A percentile compares a stretch with the other conserved stretches of the same genome.
Evolutionary conservation across 2,329 filamentous ascomycete genomes (phyloP).

Genomic region (Lithohypha guttulata): DNA sequence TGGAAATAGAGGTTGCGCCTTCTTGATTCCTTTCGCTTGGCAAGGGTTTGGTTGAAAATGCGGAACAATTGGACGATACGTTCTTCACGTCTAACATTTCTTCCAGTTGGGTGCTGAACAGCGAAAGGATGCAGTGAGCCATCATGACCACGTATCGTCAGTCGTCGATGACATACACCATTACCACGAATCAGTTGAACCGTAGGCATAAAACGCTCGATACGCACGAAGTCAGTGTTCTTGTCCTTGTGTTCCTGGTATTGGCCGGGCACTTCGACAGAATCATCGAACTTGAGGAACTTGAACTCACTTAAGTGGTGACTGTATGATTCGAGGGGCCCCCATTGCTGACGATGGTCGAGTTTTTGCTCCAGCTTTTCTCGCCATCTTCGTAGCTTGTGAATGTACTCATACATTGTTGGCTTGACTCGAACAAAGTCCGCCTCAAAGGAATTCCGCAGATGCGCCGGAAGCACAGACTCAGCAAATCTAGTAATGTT

Average conservation of each 20-base stretch:
- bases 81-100: slow-evolving; percentile 88
- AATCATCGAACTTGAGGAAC: slow-evolving; percentile 93
- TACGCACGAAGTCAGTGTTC: slow-evolving; percentile 96
- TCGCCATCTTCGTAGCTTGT: slow-evolving; percentile 88
- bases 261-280: slow-evolving; percentile 88
- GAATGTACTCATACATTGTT: slow-evolving; percentile 97
- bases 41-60: slow-evolving; percentile 86
- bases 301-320: slow-evolving; percentile 91
- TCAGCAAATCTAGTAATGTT: slow-evolving; percentile 97
- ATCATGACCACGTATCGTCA: slow-evolving; percentile 95
- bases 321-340: slow-evolving; percentile 74
- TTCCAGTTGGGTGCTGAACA: slow-evolving; percentile 86
- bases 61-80: slow-evolving; percentile 92
- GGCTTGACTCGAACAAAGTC: slow-evolving; percentile 94
- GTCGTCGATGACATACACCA: slow-evolving; percentile 77
- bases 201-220: slow-evolving; percentile 90
- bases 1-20: slow-evolving; percentile 93
- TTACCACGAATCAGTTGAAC: slow-evolving; percentile 87
- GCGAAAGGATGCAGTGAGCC: slow-evolving; percentile 95
- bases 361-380: slow-evolving; percentile 98
- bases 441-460: slow-evolving; percentile 91
- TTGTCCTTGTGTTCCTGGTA: slow-evolving; percentile 97
- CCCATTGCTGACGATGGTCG: slow-evolving; percentile 64
- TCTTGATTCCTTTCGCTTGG: slow-evolving; percentile 88
- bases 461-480: slow-evolving; percentile 86